Conservation (phyloP, 2,329 filamentous ascomycete species). For the Fusarium liriodendri region DNA sequence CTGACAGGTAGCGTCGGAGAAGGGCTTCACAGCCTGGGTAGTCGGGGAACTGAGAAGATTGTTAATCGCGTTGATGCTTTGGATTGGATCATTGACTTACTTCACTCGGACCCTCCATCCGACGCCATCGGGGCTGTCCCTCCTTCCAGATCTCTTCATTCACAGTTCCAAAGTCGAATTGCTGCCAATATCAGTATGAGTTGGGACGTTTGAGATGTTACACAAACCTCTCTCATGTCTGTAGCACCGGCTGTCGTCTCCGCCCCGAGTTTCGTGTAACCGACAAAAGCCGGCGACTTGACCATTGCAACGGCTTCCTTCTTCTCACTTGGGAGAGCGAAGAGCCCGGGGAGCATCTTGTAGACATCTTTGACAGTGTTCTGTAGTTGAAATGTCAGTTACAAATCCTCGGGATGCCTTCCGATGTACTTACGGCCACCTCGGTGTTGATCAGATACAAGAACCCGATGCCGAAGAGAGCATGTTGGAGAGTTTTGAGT, state of each 20-base stretch:
- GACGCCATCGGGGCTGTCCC: not conserved
- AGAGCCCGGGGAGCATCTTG: not conserved
- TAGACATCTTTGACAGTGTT: not conserved
- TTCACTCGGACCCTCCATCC: constrained; percentile 4
- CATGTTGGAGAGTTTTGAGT: constrained; percentile 4
- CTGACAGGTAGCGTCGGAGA: not conserved
- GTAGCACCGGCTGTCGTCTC: constrained; percentile 3
- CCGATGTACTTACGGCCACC: not conserved
- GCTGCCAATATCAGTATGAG: not conserved
- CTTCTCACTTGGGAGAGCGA: not conserved
- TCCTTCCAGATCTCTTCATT: not conserved
- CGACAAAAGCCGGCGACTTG: constrained; percentile 7
- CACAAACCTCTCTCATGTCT: constrained; percentile 8
- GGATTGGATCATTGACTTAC: not conserved
- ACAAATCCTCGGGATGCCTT: not conserved
- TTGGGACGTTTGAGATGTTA: not conserved
- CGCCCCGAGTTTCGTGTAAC: not conserved
- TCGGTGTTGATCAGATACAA: constrained; percentile 9
- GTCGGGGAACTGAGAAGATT: not conserved
- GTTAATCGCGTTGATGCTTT: not conserved
- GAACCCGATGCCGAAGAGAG: not conserved
- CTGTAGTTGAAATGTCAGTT: not conserved
- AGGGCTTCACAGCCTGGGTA: not conserved
- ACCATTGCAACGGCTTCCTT: constrained; percentile 7
- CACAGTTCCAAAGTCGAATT: constrained; percentile 9